Conservation (phyloP, 768 basidiomycete species). For the Mycena latifolia region DNA sequence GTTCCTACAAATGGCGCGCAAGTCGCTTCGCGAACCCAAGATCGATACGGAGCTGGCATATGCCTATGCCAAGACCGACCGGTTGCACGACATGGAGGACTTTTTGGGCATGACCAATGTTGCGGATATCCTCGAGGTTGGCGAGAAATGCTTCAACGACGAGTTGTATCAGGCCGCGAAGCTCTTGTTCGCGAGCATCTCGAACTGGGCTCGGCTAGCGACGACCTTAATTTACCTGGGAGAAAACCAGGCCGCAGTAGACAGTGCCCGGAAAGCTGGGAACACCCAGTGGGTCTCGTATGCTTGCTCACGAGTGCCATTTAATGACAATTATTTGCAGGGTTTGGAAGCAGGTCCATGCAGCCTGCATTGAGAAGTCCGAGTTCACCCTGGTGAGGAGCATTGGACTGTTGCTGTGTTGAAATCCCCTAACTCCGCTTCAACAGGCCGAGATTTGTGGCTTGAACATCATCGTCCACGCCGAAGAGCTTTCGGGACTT, state of each 20-base stretch:
- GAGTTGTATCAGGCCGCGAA: constrained; percentile 98
- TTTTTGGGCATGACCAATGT: constrained; percentile 99
- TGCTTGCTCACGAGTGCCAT: background rate
- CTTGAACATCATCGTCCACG: constrained; percentile 97
- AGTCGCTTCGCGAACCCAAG: constrained; percentile 94
- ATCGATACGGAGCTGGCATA: constrained; percentile 99
- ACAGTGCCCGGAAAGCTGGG: constrained; percentile 98
- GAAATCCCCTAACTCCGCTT: constrained; percentile 22
- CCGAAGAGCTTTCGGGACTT: constrained; percentile 82
- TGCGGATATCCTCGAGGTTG: constrained; percentile 95
- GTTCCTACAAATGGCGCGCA: constrained; percentile 98
- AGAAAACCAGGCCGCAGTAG: constrained; percentile 98
- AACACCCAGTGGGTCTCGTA: constrained; percentile 89
- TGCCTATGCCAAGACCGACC: constrained; percentile 97
- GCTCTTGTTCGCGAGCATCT: constrained; percentile 95
- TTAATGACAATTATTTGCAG: constrained; percentile 51
- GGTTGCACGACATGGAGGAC: constrained; percentile 99
- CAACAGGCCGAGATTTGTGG: constrained; percentile 94
- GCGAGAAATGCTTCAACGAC: constrained; percentile 99
- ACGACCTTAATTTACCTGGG: constrained; percentile 98
- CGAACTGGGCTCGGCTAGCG: constrained; percentile 98
- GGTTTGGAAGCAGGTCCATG: constrained; percentile 99
- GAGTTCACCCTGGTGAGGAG: constrained; percentile 88
- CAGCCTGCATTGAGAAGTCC: constrained; percentile 96
- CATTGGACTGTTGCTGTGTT: background rate